Evolutionary conservation across 2,329 filamentous ascomycete species (phyloP).

Genomic region (Xylaria multiplex): DNA sequence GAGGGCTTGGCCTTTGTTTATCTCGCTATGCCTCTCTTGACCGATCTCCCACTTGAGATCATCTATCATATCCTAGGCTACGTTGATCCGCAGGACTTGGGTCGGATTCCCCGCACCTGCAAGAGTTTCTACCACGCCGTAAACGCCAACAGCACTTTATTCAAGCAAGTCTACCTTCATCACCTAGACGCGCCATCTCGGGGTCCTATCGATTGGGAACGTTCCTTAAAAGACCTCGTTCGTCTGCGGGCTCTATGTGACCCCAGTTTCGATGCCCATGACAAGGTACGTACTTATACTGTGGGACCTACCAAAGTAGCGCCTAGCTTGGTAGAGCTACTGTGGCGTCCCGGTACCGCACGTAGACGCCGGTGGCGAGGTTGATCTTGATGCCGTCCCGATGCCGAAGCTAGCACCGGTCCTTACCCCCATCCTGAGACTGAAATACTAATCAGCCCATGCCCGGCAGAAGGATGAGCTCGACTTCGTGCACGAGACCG

Average conservation of each 20-base stretch:
- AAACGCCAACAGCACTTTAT: constrained; percentile 67
- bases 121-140: constrained; percentile 64
- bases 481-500: constrained; percentile 58
- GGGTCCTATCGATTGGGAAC: constrained; percentile 53
- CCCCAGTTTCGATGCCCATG: constrained; percentile 41
- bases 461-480: constrained; percentile 55
- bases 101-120: constrained; percentile 62
- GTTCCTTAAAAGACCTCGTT: constrained; percentile 56
- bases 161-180: constrained; percentile 69
- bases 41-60: constrained; percentile 68
- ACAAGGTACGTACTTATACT: constrained; percentile 52
- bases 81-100: constrained; percentile 67
- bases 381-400: not conserved
- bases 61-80: constrained; percentile 68
- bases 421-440: not conserved
- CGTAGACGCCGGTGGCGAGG: not conserved
- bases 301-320: not conserved
- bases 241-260: constrained; percentile 57
- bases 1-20: not conserved
- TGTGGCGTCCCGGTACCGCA: not conserved
- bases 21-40: constrained; percentile 48
- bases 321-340: constrained; percentile 4
- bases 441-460: constrained; percentile 13
- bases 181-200: constrained; percentile 58
- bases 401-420: constrained; percentile 9